Evolutionary conservation across 495 filamentous ascomycete species (phyloP), one percentile per base, ranked within the genome.

Genomic region (Xylaria flabelliformis): DNA sequence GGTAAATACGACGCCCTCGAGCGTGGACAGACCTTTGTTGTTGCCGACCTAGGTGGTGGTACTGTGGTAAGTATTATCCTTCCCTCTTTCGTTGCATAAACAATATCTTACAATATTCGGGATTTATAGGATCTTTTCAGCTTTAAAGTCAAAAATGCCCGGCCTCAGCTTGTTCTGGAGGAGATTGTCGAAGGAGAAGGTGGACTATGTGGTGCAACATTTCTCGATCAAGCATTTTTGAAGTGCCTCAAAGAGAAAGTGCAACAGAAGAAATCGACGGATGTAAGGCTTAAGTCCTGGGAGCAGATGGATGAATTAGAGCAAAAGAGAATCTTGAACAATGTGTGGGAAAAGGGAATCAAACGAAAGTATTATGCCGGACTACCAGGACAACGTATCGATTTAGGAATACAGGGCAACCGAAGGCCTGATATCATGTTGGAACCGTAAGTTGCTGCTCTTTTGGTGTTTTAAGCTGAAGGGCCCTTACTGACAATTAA

Each of bases 31-130:
- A 58, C 51, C 4, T 69, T 58, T 42, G 46, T 69, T 6, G 34
- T 69, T 59, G 66, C 51, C 7, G 66, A 69, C 24, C 32, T 69
- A 12, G 66, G 66, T 34, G 66, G 66, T 44, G 66, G 66, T 13
- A 69, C 66, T 32, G 66, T 59, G 17, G 66, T 69, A 59, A 56
- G 66, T 29, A 29, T 29, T 3, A 32, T 4, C 36, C 17, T 13
- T 41, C 12, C 29, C 36, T 34, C 1, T 66, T 42, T 51, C 32
- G 0, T 58, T 2, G 1, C 4, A 17, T 12, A 0, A 34, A 56
- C 19, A 15, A 7, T 2, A 12, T 9, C 65, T 32, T 53, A 67
- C 41, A 34, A 24, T 0, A 41, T 15, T 39, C 29, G 34, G 24
- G 5, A 59, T 46, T 9, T 8, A 41, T 7, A 69, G 66, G 66